Conservation (phyloP, 116 monocot genomes). For the Iris pallida region DNA sequence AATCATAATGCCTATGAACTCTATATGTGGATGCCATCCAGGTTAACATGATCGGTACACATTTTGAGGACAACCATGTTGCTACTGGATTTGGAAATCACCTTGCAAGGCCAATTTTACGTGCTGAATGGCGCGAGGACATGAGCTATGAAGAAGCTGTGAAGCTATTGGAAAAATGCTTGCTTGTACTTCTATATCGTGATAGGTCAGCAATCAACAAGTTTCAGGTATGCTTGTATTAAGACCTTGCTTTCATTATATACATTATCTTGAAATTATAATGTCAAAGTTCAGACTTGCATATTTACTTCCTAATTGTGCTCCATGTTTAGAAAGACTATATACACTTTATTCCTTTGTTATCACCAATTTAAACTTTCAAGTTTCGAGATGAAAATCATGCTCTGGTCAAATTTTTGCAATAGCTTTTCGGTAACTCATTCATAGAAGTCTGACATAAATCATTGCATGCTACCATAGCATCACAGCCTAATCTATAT, state of each 20-base stretch:
- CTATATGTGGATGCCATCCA: conserved; percentile 8
- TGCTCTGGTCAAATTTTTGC: too few species aligned
- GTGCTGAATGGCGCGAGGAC: conserved; percentile 74
- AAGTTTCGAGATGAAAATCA: too few species aligned
- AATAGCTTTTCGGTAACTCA: too few species aligned
- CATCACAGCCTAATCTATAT: too few species aligned
- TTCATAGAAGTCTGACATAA: too few species aligned
- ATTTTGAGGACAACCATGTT: conserved; percentile 85
- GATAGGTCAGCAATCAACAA: conserved; percentile 86
- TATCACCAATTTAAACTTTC: too few species aligned
- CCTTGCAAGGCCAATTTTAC: conserved; percentile 76
- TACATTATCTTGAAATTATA: too few species aligned
- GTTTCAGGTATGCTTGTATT: conserved; percentile 58
- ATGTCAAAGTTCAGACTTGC: too few species aligned
- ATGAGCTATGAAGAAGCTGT: conserved; percentile 89
- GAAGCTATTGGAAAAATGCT: conserved; percentile 82
- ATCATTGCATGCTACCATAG: too few species aligned
- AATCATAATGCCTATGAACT: background rate
- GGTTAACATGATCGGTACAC: conserved; percentile 92
- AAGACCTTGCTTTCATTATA: background rate
- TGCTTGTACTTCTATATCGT: conserved; percentile 75
- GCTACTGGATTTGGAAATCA: conserved; percentile 94
- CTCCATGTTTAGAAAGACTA: too few species aligned
- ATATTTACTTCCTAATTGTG: too few species aligned
- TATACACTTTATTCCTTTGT: too few species aligned